phyloP scores from a whole-genome alignment of 2,329 filamentous ascomycete genomes.

The Colletotrichum tropicale region DNA sequence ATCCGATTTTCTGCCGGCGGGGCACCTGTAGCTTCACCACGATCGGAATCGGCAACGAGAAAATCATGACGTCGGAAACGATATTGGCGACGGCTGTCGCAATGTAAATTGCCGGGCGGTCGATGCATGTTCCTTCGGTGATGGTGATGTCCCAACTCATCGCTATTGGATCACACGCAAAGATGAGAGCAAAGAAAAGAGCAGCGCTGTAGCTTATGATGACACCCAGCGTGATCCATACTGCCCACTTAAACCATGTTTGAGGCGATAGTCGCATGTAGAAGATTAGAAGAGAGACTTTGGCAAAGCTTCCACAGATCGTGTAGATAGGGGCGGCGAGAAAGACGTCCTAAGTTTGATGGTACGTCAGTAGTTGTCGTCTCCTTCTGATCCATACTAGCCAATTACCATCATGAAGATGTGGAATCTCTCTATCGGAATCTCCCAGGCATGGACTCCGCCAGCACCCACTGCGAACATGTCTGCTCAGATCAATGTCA shows the following conservation, averaged over 20 bases:
- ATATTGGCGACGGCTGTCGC: constrained; percentile 52
- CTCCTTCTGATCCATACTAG: too few relatives aligned
- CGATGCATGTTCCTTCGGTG: constrained; percentile 42
- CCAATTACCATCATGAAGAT: constrained; percentile 26
- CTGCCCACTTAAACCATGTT: constrained; percentile 32
- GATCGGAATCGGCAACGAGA: constrained; percentile 49
- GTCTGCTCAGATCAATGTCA: constrained; percentile 17
- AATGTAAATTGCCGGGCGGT: constrained; percentile 50
- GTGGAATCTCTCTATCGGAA: constrained; percentile 29
- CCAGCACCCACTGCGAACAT: constrained; percentile 29
- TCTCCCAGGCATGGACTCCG: constrained; percentile 36
- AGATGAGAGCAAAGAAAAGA: constrained; percentile 39
- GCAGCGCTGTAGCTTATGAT: constrained; percentile 33
- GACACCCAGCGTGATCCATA: constrained; percentile 31
- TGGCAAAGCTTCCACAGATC: constrained; percentile 37
- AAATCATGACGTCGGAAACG: constrained; percentile 50
- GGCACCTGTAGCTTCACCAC: constrained; percentile 50
- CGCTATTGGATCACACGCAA: constrained; percentile 39
- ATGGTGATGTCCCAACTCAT: constrained; percentile 34
- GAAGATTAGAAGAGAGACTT: constrained; percentile 41
- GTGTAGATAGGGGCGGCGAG: constrained; percentile 34
- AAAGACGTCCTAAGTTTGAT: constrained; percentile 26
- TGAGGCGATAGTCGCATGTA: constrained; percentile 39
- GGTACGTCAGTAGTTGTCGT: background rate
- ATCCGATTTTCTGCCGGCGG: constrained; percentile 46